Base-by-base conservation (phyloP, 2,329 filamentous ascomycete species). In the Plectosphaerella sp. region DNA sequence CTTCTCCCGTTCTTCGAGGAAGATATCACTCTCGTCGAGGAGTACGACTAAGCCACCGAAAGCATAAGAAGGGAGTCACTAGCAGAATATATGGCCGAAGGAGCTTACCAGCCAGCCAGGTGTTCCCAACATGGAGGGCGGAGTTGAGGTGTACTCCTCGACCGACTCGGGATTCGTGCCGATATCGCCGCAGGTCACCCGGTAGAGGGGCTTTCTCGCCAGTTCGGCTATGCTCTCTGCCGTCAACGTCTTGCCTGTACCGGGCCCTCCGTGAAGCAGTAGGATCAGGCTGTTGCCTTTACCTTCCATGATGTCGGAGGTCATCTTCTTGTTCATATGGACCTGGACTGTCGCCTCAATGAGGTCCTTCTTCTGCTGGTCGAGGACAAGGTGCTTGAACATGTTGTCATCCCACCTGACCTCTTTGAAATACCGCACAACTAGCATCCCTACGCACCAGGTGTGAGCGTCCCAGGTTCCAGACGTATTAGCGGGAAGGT, bases 11-110 rank as follows among this genome's bases (percentile, higher is more conserved):
- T 89, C 88, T 72, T 94, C 89, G 12, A 96, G 74, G 71, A 92
- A 91, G 5, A 91, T 87, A 60, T 92, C 89, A 1, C 88, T 89
- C 70, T 96, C 91, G 60, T 96, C 91, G 1, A 96, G 80, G 2
- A 96, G 79, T 6, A 49, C 1, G 96, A 74, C 8, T 96, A 88
- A 0, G 89, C 90, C 20, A 37, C 35, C 22, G 5, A 22, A 22
- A 3, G 22, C 5, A n/a, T 37, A 11, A 37, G 35, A 4, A 37
- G 11, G 15, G 35, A 37, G 35, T 12, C 7, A 11, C 11, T 37
- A n/a, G 35, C 35, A n/a, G 35, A 37, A 11, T 12, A 4, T 11
- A 37, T 4, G 35, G 35, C 35, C 35, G 35, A 11, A 11, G 15
- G 35, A 37, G 15, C 35, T 37, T 37, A n/a, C 35, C 35, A 12